phyloP scores from a whole-genome alignment of 2,329 filamentous ascomycete species.

The Teratosphaeria nubilosa region DNA sequence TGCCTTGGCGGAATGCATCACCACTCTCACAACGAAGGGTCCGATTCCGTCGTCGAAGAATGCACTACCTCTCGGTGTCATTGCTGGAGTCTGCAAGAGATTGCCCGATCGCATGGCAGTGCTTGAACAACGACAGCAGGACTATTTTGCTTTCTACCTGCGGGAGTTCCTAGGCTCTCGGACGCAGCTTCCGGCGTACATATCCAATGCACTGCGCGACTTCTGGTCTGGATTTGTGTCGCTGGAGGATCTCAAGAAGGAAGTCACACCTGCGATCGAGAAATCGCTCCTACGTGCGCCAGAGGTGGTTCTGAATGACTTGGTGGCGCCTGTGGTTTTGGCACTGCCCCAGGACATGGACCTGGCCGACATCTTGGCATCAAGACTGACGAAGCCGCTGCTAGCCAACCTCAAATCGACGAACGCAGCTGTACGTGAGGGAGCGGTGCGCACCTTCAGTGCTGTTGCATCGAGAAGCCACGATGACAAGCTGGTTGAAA shows the following conservation, averaged over 20 bases:
- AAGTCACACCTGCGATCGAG: conserved; percentile 72
- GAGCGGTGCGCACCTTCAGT: conserved; percentile 64
- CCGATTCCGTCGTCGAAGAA: conserved; percentile 56
- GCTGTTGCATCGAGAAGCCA: conserved; percentile 54
- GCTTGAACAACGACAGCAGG: conserved; percentile 56
- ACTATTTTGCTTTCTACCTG: conserved; percentile 72
- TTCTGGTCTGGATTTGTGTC: conserved; percentile 73
- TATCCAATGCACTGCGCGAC: conserved; percentile 63
- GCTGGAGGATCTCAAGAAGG: conserved; percentile 61
- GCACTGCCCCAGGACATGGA: conserved; percentile 64
- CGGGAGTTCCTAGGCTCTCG: conserved; percentile 79
- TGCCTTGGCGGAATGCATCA: conserved; percentile 53
- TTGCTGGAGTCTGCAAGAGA: conserved; percentile 77
- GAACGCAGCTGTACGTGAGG: conserved; percentile 65
- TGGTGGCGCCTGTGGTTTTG: conserved; percentile 62
- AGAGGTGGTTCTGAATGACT: conserved; percentile 73
- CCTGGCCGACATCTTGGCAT: conserved; percentile 61
- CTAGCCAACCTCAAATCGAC: conserved; percentile 88
- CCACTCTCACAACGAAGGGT: conserved; percentile 58
- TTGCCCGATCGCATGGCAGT: conserved; percentile 52
- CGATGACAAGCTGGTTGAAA: conserved; percentile 50
- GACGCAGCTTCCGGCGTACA: conserved; percentile 56
- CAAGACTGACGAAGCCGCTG: conserved; percentile 72
- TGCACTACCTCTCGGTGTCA: conserved; percentile 68
- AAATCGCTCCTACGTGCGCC: conserved; percentile 82